Percentiles rank a stretch among this genome's conserved stretches.
Evolutionary conservation across 163 green algal genomes (phyloP).

Genomic region (Scenedesmus sp.): DNA sequence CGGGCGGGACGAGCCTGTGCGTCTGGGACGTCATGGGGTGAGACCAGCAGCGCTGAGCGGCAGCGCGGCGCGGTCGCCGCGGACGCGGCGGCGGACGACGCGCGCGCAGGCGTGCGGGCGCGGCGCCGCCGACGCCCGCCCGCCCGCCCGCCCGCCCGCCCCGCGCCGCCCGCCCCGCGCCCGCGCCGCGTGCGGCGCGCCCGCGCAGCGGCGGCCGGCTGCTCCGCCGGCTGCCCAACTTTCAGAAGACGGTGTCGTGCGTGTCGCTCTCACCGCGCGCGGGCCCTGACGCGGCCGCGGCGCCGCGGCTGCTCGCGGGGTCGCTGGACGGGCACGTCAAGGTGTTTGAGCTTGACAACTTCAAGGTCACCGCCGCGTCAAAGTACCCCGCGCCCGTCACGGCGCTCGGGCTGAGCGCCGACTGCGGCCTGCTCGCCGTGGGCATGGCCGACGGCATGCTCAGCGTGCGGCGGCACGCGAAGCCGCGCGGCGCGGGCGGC

Average conservation of each 20-base stretch:
- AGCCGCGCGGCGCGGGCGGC: constrained; percentile 24
- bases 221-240: constrained; percentile 79
- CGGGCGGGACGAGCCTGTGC: constrained; percentile 81
- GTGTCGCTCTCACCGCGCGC: constrained; percentile 68
- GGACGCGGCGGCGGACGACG: too few species aligned
- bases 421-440: constrained; percentile 81
- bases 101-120: too few species aligned
- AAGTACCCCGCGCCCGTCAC: constrained; percentile 86
- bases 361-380: constrained; percentile 82
- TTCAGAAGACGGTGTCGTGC: constrained; percentile 95
- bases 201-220: constrained; percentile 62
- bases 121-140: too few species aligned
- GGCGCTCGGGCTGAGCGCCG: constrained; percentile 76
- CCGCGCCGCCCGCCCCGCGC: background rate
- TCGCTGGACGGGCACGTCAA: constrained; percentile 95
- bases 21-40: constrained; percentile 88
- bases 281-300: constrained; percentile 58
- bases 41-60: too few species aligned
- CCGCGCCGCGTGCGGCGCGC: background rate
- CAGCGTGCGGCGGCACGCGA: constrained; percentile 75
- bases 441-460: constrained; percentile 88
- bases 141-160: too few species aligned
- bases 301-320: constrained; percentile 88
- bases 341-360: constrained; percentile 89
- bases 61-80: too few species aligned